Percentiles rank a stretch among this genome's conserved stretches.
Conservation (phyloP, 441 rosid genomes). For the Theobroma grandiflorum region DNA sequence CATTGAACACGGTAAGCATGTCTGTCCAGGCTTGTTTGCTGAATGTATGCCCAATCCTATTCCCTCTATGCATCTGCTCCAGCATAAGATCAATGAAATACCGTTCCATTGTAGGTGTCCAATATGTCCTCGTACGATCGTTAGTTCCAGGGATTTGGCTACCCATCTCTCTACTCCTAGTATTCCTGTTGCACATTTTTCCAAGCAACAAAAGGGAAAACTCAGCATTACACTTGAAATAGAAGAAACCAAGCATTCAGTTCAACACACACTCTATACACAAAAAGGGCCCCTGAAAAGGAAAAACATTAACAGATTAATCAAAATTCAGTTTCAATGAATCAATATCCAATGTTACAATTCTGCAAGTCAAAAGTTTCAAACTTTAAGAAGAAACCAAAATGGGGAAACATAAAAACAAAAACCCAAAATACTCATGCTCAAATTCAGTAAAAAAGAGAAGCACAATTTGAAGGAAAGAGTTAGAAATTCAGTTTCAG, state of each 20-base stretch:
- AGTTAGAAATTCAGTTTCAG: background rate
- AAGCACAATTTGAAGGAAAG: background rate
- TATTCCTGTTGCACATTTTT: slow-evolving; percentile 10
- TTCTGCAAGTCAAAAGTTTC: slow-evolving; percentile 5
- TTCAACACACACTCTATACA: no score
- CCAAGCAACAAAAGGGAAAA: slow-evolving; percentile 9
- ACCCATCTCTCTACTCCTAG: slow-evolving; percentile 43
- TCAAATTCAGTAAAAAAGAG: background rate
- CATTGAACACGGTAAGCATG: slow-evolving; percentile 74
- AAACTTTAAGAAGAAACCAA: background rate
- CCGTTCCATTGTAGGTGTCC: slow-evolving; percentile 91
- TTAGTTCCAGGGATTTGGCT: slow-evolving; percentile 48
- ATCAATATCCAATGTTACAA: background rate
- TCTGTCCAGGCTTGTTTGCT: slow-evolving; percentile 90
- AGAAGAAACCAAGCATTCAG: background rate
- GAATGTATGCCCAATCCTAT: slow-evolving; percentile 80
- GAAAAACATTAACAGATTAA: no score
- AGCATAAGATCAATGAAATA: slow-evolving; percentile 90
- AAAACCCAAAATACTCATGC: background rate
- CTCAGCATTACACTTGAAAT: background rate
- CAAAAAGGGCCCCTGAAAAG: no score
- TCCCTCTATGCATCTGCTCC: slow-evolving; percentile 86
- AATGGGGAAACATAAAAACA: background rate
- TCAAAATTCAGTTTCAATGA: background rate
- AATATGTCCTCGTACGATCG: slow-evolving; percentile 82